Base-by-base conservation (phyloP, 1,284 basidiomycete species). In the Melampsora larici-populina region DNA sequence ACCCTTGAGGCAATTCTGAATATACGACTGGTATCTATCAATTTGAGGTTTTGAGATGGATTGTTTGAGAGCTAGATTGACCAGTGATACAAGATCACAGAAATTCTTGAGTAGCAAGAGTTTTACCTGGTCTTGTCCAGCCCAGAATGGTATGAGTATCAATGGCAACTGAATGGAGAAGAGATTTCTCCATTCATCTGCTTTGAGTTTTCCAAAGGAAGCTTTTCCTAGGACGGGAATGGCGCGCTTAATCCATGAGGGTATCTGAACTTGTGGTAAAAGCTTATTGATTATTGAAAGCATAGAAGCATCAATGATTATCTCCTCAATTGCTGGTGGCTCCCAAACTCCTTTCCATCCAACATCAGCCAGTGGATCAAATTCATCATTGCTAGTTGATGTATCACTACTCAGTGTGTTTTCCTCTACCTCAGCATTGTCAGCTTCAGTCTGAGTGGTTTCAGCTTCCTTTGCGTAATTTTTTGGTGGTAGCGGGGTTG, bases 151-250 rank as follows among this genome's bases (percentile, higher is more conserved):
- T n/a, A n/a, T n/a, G n/a, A n/a, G n/a, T n/a, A n/a, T n/a, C n/a
- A n/a, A n/a, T n/a, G n/a, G n/a, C n/a, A n/a, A n/a, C n/a, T n/a
- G n/a, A n/a, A n/a, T n/a, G n/a, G 72, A 40, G 33, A 75, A 66
- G 9, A 75, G 33, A n/a, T 55, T 75, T 55, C 72, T 62, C 72
- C 66, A 18, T 75, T 36, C n/a, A 26, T 75, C 49, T 1, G 72
- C 72, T 33, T 77, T 77, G 5, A 77, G 46, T 26, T 46, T 15
- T 17, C 65, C 51, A n/a, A n/a, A n/a, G n/a, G n/a, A n/a, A 63
- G 48, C 74, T 48, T 77, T 77, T 13, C 74, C 74, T 43, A 77
- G 58, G n/a, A 46, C 66, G 8, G 66, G 74, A 36, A 77, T 77
- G 1, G 66, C 74, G 33, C 55, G 21, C 15, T 46, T 46, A 40